Evolutionary conservation across 2,329 filamentous ascomycete species (phyloP).

Genomic region (Ophiostoma sp.): DNA sequence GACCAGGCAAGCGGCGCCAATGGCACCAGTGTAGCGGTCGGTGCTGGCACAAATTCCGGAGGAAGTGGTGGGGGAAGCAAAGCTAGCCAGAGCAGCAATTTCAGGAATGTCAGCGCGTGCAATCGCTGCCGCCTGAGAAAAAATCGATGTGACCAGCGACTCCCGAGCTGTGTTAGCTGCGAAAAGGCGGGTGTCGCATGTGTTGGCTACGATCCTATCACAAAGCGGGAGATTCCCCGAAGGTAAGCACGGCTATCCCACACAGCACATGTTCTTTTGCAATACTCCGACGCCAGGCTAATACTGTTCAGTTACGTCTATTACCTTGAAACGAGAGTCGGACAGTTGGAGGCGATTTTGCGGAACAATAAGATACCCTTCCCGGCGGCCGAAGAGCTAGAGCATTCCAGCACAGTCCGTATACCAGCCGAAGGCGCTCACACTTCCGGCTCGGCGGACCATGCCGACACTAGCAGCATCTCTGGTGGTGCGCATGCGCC

Average conservation of each 20-base stretch:
- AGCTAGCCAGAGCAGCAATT: slow-evolving; percentile 57
- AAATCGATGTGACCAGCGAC: slow-evolving; percentile 88
- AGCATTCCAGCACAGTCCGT: slow-evolving; percentile 37
- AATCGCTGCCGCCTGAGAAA: slow-evolving; percentile 88
- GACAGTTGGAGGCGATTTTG: slow-evolving; percentile 74
- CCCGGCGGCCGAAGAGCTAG: slow-evolving; percentile 65
- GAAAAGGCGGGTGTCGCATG: slow-evolving; percentile 89
- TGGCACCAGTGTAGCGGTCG: slow-evolving; percentile 25
- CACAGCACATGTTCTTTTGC: not conserved
- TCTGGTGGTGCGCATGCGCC: not conserved
- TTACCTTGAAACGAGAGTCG: slow-evolving; percentile 82
- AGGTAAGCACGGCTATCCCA: slow-evolving; percentile 54
- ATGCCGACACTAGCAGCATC: not conserved
- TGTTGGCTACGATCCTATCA: slow-evolving; percentile 93
- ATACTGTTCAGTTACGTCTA: slow-evolving; percentile 69
- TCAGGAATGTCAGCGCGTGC: slow-evolving; percentile 88
- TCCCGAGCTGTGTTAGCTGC: slow-evolving; percentile 86
- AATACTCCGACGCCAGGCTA: not conserved
- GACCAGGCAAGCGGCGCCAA: slow-evolving; percentile 29
- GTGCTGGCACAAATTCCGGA: slow-evolving; percentile 30
- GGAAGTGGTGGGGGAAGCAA: slow-evolving; percentile 33
- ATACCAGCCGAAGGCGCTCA: slow-evolving; percentile 18
- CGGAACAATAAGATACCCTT: slow-evolving; percentile 63
- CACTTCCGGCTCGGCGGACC: slow-evolving; percentile 24
- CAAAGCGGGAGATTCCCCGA: slow-evolving; percentile 88